Percentiles rank a stretch among this genome's conserved stretches.
Evolutionary conservation across 2,329 filamentous ascomycete species (phyloP).

Genomic region (Neofusicoccum sp.): DNA sequence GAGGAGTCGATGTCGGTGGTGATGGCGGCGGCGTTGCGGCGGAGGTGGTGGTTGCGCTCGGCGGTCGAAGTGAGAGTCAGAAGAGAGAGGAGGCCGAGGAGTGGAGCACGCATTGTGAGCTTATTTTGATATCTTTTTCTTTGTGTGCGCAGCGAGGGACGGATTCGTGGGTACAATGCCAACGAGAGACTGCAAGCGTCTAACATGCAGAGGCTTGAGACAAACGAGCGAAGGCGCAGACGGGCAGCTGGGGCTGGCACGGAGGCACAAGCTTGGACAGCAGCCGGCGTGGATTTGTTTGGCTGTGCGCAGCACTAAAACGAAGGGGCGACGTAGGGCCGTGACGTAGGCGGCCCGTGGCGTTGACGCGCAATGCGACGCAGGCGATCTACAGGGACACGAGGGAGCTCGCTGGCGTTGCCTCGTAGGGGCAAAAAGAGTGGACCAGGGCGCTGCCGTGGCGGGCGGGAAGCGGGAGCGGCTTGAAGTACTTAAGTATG

Average conservation of each 20-base stretch:
- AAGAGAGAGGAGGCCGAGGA: background rate
- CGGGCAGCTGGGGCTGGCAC: background rate
- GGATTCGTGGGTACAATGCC: no score
- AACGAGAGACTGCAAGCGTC: no score
- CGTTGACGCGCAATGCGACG: background rate
- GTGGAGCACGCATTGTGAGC: background rate
- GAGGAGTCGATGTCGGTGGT: background rate
- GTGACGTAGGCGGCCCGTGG: background rate
- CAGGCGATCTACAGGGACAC: no score
- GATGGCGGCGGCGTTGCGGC: background rate
- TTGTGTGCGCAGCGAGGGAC: background rate
- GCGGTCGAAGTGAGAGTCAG: background rate
- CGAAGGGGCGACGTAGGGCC: background rate
- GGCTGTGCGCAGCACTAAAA: no score
- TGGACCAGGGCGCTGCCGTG: no score
- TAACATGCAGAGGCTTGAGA: no score
- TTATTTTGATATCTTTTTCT: background rate
- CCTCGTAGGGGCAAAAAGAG: background rate
- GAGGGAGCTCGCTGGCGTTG: background rate
- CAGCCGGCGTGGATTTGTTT: no score
- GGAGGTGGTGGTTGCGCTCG: background rate
- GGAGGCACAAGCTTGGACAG: background rate
- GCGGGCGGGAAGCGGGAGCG: no score
- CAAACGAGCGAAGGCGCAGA: no score
- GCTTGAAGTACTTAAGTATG: no score